A percentile compares a stretch with the other conserved stretches of the same genome.
Conservation (phyloP, 2,329 filamentous ascomycete genomes). For the Leptographium lundbergii region DNA sequence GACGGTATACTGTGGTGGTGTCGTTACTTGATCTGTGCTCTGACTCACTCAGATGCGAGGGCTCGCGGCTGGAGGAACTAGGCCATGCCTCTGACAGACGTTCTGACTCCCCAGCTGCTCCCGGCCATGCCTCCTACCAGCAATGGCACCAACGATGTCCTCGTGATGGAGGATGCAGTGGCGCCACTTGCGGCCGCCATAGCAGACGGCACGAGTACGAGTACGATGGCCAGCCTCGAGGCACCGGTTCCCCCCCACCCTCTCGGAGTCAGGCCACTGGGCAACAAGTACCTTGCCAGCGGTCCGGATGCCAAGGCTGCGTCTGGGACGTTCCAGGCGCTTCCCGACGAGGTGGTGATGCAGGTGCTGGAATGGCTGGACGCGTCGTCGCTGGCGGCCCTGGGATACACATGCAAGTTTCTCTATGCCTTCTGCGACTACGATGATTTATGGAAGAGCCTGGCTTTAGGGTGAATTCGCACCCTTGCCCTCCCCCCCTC, state of each 20-base stretch:
- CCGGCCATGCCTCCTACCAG: not conserved
- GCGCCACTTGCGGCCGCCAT: no score
- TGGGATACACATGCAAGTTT: slow-evolving; percentile 73
- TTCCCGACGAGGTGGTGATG: slow-evolving; percentile 74
- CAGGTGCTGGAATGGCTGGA: slow-evolving; percentile 67
- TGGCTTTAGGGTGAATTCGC: slow-evolving; percentile 58
- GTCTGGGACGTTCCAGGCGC: slow-evolving; percentile 49
- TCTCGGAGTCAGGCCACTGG: slow-evolving; percentile 71
- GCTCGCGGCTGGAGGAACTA: not conserved
- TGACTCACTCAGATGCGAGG: not conserved
- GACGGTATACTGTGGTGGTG: no score
- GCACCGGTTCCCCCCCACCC: slow-evolving; percentile 63
- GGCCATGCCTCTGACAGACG: slow-evolving; percentile 6
- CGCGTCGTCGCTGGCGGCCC: slow-evolving; percentile 40
- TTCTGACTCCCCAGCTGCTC: not conserved
- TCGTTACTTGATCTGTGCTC: not conserved
- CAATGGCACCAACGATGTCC: not conserved
- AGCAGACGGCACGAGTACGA: no score
- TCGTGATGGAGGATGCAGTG: not conserved
- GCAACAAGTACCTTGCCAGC: slow-evolving; percentile 63
- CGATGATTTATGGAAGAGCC: slow-evolving; percentile 79
- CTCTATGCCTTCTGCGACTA: slow-evolving; percentile 73
- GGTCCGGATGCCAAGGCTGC: slow-evolving; percentile 52
- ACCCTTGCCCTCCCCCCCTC: no score
- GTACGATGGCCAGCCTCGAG: slow-evolving; percentile 7